Conservation (phyloP, 2,329 filamentous ascomycete species). For the Trichoderma lentiforme region DNA sequence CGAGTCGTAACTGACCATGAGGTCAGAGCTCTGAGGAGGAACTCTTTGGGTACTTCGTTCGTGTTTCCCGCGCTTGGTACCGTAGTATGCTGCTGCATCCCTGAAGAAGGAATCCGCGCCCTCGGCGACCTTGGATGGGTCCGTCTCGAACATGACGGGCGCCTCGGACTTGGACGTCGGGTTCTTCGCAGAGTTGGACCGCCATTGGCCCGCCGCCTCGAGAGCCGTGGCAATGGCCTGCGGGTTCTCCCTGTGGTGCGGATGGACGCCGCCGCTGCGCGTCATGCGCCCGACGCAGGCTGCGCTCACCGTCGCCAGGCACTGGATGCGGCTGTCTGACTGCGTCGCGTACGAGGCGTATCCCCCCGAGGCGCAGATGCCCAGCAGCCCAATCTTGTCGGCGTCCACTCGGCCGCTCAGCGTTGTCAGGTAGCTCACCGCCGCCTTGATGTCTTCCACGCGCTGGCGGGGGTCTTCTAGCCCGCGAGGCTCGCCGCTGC, state of each 20-base stretch:
- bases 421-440: constrained; percentile 33
- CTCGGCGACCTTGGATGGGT: constrained; percentile 1
- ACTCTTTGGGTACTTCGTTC: constrained; percentile 13
- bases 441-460: constrained; percentile 35
- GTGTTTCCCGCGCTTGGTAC: constrained; percentile 19
- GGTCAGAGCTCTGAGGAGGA: constrained; percentile 15
- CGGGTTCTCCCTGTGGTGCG: neutral
- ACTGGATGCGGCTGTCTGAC: constrained; percentile 38
- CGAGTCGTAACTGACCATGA: constrained; percentile 18
- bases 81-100: constrained; percentile 21
- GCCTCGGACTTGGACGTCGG: neutral
- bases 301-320: constrained; percentile 32
- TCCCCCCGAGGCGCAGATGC: constrained; percentile 39
- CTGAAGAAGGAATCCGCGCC: constrained; percentile 5
- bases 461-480: constrained; percentile 39
- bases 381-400: constrained; percentile 36
- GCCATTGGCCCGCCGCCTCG: constrained; percentile 5
- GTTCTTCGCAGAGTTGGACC: constrained; percentile 1
- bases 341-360: constrained; percentile 36
- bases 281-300: constrained; percentile 32
- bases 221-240: constrained; percentile 10
- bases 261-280: constrained; percentile 21
- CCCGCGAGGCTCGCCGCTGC: constrained; percentile 32
- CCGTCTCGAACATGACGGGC: constrained; percentile 3
- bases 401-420: constrained; percentile 29